phyloP scores from a whole-genome alignment of 345 rosid genomes.

The Acer campestre region DNA sequence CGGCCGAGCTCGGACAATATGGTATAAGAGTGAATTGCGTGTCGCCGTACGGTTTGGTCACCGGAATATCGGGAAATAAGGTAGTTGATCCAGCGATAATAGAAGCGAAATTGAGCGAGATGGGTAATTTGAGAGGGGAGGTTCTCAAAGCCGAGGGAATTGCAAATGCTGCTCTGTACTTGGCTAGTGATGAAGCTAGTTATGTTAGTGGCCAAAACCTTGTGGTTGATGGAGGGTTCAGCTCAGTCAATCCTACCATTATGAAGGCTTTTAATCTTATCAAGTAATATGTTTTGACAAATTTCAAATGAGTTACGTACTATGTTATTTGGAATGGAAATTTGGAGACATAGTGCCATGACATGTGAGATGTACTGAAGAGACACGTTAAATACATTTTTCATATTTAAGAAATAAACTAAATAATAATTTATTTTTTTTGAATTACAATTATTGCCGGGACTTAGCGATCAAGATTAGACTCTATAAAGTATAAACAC shows the following conservation, averaged over 20 bases:
- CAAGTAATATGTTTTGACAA: neutral
- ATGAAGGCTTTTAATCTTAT: conserved; percentile 5
- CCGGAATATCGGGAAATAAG: neutral
- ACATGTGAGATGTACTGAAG: neutral
- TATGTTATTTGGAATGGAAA: no score
- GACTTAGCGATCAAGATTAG: no score
- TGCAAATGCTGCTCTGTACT: conserved; percentile 35
- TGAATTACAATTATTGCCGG: no score
- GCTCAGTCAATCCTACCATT: conserved; percentile 32
- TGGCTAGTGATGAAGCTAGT: conserved; percentile 47
- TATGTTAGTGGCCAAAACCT: conserved; percentile 46
- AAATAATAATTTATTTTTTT: no score
- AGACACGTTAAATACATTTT: no score
- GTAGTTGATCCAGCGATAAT: neutral
- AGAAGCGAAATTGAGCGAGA: neutral
- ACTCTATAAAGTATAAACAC: no score
- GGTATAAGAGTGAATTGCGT: conserved; percentile 51
- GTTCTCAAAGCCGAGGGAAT: conserved; percentile 28
- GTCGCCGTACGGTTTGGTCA: conserved; percentile 30
- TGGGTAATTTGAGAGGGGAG: conserved; percentile 36
- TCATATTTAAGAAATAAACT: no score
- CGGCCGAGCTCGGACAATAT: conserved; percentile 38
- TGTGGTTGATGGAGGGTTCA: conserved; percentile 44
- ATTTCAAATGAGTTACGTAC: neutral
- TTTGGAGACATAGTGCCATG: neutral